phyloP scores from a whole-genome alignment of 352 stramenopile genomes.

The Phytophthora macrochlamydospora region DNA sequence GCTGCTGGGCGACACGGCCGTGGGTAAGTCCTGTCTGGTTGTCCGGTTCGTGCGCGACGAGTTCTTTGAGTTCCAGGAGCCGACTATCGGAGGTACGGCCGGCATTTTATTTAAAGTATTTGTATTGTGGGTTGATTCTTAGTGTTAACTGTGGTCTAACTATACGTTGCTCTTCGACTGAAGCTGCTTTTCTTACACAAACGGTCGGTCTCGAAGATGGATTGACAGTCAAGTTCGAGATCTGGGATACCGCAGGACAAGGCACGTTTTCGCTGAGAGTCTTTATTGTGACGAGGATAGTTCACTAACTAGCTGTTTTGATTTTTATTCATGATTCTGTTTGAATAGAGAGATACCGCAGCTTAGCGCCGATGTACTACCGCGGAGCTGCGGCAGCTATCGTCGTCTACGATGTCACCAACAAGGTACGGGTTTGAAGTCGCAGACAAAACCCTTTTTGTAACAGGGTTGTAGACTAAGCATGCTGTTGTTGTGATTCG shows the following conservation, averaged over 20 bases:
- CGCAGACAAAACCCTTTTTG: neutral
- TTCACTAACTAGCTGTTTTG: neutral
- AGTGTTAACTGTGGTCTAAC: neutral
- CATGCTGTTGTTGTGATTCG: conserved; percentile 9
- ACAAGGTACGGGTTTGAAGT: conserved; percentile 73
- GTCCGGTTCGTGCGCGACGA: conserved; percentile 99
- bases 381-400: conserved; percentile 94
- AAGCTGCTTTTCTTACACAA: conserved; percentile 98
- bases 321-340: conserved; percentile 1
- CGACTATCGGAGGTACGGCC: conserved; percentile 92
- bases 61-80: conserved; percentile 99
- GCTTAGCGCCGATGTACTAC: conserved; percentile 98
- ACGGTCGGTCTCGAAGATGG: conserved; percentile 98
- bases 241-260: conserved; percentile 99
- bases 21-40: conserved; percentile 99
- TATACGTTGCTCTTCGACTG: neutral
- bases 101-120: too few relatives aligned
- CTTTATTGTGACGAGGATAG: too few relatives aligned
- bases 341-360: conserved; percentile 93
- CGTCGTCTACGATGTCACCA: conserved; percentile 98
- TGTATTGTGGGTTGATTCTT: too few relatives aligned
- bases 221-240: conserved; percentile 99
- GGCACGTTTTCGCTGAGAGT: conserved; percentile 34
- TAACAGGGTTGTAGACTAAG: conserved; percentile 9
- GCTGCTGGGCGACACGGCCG: conserved; percentile 98